Conservation (phyloP, 306 rosid species). For the Glycine soja region DNA sequence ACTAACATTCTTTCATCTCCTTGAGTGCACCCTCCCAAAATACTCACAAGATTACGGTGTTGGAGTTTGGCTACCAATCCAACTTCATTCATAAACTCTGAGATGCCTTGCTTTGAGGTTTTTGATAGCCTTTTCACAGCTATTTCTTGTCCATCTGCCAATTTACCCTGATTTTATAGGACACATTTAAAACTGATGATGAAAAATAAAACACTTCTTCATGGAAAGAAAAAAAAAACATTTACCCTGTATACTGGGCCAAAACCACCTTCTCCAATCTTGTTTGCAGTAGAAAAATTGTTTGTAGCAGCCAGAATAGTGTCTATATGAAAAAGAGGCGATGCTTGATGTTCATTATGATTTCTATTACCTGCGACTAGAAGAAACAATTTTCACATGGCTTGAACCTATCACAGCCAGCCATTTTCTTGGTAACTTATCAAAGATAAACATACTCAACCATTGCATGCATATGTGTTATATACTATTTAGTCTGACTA, state of each 20-base stretch:
- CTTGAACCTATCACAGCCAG: background rate
- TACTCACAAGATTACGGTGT: conserved; percentile 54
- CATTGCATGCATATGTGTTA: background rate
- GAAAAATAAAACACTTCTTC: background rate
- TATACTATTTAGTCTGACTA: background rate
- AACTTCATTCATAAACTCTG: conserved; percentile 58
- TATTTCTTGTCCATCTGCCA: conserved; percentile 56
- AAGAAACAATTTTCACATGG: conserved; percentile 30
- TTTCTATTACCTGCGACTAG: conserved; percentile 19
- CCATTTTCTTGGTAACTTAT: background rate
- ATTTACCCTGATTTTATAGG: conserved; percentile 46
- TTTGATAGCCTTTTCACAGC: conserved; percentile 64
- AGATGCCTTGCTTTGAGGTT: conserved; percentile 55
- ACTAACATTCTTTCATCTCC: conserved; percentile 54
- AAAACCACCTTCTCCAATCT: conserved; percentile 63
- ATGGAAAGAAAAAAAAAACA: background rate
- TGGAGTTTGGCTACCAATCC: conserved; percentile 53
- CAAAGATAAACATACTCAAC: background rate
- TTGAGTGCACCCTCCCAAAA: conserved; percentile 55
- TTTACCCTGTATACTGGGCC: conserved; percentile 61
- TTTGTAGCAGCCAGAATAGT: conserved; percentile 51
- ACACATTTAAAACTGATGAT: background rate
- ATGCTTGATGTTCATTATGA: conserved; percentile 42
- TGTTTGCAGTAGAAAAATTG: conserved; percentile 46
- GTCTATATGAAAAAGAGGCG: conserved; percentile 46